Percentiles rank a stretch among this genome's conserved stretches.
phyloP scores from a whole-genome alignment of 768 basidiomycete genomes.

The Termitomyces sp. region DNA sequence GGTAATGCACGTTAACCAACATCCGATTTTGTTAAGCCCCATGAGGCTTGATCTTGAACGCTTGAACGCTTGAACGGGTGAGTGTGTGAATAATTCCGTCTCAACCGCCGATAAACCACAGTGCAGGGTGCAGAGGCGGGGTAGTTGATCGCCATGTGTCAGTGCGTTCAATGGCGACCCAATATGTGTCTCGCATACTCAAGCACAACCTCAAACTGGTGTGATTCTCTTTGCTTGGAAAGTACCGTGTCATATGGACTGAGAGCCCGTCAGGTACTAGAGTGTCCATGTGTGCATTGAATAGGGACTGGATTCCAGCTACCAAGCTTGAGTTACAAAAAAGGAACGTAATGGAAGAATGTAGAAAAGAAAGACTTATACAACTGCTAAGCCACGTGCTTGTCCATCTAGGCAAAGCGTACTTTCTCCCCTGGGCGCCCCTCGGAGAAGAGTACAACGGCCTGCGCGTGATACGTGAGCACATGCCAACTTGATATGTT shows the following conservation, averaged over 20 bases:
- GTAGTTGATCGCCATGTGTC: not conserved
- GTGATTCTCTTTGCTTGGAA: too few relatives aligned
- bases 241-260: too few relatives aligned
- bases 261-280: too few relatives aligned
- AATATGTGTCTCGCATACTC: too few relatives aligned
- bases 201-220: not conserved
- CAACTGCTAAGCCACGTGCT: not conserved
- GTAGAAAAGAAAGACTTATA: not conserved
- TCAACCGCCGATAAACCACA: not conserved
- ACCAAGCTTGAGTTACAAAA: not conserved
- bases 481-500: not conserved
- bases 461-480: slow-evolving; percentile 35
- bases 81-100: too few relatives aligned
- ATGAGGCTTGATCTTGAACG: too few relatives aligned
- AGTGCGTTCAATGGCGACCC: not conserved
- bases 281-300: not conserved
- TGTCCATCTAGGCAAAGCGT: slow-evolving; percentile 47
- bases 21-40: too few relatives aligned
- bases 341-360: too few relatives aligned
- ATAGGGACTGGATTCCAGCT: not conserved
- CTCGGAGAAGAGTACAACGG: slow-evolving; percentile 81
- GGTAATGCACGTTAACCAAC: too few relatives aligned
- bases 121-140: not conserved
- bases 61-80: too few relatives aligned
- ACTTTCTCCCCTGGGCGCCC: slow-evolving; percentile 89